Evolutionary conservation across 805 yeast genomes (phyloP).

Genomic region (Wickerhamomyces bovis): DNA sequence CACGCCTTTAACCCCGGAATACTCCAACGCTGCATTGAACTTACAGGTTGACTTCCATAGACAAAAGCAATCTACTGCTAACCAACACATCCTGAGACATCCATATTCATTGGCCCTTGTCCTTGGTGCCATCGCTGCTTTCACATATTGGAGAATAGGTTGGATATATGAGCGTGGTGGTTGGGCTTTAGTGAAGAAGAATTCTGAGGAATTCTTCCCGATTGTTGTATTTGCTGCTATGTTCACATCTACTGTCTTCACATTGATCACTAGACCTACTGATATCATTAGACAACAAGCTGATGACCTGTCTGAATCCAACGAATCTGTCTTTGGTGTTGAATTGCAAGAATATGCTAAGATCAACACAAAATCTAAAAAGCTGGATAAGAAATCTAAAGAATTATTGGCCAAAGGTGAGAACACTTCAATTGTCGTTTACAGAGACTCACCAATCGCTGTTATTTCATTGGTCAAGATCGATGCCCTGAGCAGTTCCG

Average conservation of each 20-base stretch:
- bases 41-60: constrained; percentile 52
- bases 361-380: constrained; percentile 19
- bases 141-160: constrained; percentile 13
- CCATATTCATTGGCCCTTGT: constrained; percentile 32
- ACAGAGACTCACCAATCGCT: constrained; percentile 71
- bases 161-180: constrained; percentile 13
- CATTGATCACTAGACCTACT: constrained; percentile 36
- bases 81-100: constrained; percentile 38
- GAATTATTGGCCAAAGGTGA: constrained; percentile 32
- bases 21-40: constrained; percentile 53
- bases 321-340: constrained; percentile 41
- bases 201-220: constrained; percentile 19
- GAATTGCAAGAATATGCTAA: constrained; percentile 44
- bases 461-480: constrained; percentile 40
- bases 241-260: constrained; percentile 34
- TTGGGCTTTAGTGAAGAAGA: constrained; percentile 8
- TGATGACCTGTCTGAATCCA: constrained; percentile 31
- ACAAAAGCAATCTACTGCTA: constrained; percentile 20
- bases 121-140: neutral
- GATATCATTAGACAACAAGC: constrained; percentile 41
- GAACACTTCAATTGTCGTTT: constrained; percentile 50
- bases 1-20: constrained; percentile 46
- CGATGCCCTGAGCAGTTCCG: constrained; percentile 35
- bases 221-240: constrained; percentile 34
- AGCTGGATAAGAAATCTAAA: constrained; percentile 16